phyloP scores from a whole-genome alignment of 495 filamentous ascomycete species.

The Pseudomonodictys pantanalensis region DNA sequence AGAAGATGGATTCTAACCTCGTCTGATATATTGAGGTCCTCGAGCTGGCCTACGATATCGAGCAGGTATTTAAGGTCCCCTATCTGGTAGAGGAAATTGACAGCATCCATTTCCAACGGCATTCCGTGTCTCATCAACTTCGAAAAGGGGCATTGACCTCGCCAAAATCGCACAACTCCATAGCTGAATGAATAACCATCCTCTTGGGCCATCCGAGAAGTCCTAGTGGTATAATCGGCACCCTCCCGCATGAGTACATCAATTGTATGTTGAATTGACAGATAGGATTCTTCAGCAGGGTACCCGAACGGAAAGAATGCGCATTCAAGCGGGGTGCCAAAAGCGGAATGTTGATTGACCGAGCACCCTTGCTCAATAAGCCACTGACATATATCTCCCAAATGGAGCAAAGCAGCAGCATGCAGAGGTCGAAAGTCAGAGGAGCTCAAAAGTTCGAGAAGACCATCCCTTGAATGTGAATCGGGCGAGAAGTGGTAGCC shows the following conservation, averaged over 20 bases:
- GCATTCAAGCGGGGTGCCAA: background rate
- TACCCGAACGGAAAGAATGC: background rate
- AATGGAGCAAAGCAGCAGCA: background rate
- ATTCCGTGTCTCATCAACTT: background rate
- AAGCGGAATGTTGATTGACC: background rate
- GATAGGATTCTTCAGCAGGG: too few relatives aligned
- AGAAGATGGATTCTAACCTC: background rate
- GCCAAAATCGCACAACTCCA: background rate
- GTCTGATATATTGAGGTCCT: background rate
- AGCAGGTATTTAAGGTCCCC: background rate
- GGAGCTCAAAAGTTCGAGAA: background rate
- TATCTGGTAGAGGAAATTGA: background rate
- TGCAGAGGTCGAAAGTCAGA: background rate
- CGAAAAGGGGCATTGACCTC: background rate
- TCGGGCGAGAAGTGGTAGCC: background rate
- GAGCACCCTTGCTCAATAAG: background rate
- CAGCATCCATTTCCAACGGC: background rate
- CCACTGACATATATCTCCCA: background rate
- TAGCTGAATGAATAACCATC: background rate
- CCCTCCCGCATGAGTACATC: too few relatives aligned
- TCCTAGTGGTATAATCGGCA: background rate
- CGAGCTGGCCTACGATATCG: background rate
- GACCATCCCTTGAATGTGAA: background rate
- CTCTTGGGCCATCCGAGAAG: too few relatives aligned
- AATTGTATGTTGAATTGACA: too few relatives aligned